Base-by-base conservation (phyloP, 169 alveolate genomes). In the Cryptosporidium parvum region DNA sequence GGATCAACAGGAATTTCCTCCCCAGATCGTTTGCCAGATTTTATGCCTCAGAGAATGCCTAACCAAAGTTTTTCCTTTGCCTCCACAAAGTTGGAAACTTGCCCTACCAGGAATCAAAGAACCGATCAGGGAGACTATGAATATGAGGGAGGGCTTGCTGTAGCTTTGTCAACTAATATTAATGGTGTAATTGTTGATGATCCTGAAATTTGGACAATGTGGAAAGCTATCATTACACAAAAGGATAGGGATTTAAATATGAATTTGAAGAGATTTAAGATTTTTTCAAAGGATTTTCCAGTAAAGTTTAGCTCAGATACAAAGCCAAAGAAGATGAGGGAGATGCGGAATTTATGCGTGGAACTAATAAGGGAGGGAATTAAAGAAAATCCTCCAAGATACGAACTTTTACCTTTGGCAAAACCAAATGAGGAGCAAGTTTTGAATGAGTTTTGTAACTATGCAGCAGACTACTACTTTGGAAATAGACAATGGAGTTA, bases 131-230 rank as follows among this genome's bases (percentile, higher is more conserved):
- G 29, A 37, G 67, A 80, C 7, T 9, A 31, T 3, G 89, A 80
- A 26, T 80, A 80, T 48, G 80, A 80, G 56, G 89, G 89, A 1
- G 89, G 89, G 0, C 42, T 62, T 21, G 48, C 33, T 9, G 75
- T 67, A 10, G 65, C 65, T 23, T 37, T 65, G 26, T 39, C 75
- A 45, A 65, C 45, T 0, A 37, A 45, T 26, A 35, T 31, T 12
- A 44, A 51, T 33, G 62, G 29, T 21, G 12, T 62, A 1, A 44
- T 80, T 44, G 89, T 80, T 23, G 89, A 80, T 8, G 89, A 80
- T 51, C 65, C 89, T n/a, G 89, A 80, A 39, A 26, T 80, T 10
- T 80, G 89, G 89, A 80, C 89, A 5, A 80, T 80, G 89, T 80
- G 89, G 89, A 42, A 37, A 26, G 89, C 89, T 26, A 80, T 80